Percentiles rank a stretch among this genome's conserved stretches.
phyloP scores from a whole-genome alignment of 208 protist species.

The Leishmania mexicana region DNA sequence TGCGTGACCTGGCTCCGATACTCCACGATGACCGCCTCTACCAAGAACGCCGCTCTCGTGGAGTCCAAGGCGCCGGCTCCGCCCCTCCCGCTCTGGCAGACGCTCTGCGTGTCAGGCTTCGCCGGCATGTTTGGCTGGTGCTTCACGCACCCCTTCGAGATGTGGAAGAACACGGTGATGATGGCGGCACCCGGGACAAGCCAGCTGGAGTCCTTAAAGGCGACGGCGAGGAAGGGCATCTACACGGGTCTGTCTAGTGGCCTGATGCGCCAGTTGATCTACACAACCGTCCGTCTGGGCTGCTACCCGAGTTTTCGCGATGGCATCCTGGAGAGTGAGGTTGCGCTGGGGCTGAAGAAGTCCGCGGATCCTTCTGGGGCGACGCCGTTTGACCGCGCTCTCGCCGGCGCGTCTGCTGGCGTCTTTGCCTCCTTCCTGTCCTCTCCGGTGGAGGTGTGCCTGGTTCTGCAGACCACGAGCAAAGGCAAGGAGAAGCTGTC shows the following conservation, averaged over 20 bases:
- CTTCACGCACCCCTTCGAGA: slow-evolving; percentile 93
- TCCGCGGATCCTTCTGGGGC: slow-evolving; percentile 55
- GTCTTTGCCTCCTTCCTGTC: slow-evolving; percentile 85
- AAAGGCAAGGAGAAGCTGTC: slow-evolving; percentile 64
- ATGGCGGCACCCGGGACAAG: slow-evolving; percentile 57
- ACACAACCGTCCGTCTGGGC: slow-evolving; percentile 86
- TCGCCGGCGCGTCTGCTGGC: slow-evolving; percentile 79
- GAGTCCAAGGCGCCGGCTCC: slow-evolving; percentile 16
- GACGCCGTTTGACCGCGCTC: slow-evolving; percentile 68
- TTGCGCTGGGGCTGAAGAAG: slow-evolving; percentile 35
- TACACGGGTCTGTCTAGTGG: slow-evolving; percentile 87
- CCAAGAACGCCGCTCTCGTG: background rate
- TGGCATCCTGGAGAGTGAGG: slow-evolving; percentile 58
- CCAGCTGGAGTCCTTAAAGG: slow-evolving; percentile 47
- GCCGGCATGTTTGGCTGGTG: slow-evolving; percentile 90
- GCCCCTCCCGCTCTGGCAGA: slow-evolving; percentile 53
- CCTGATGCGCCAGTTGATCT: slow-evolving; percentile 90
- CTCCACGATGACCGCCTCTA: background rate
- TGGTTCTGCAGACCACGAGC: slow-evolving; percentile 91
- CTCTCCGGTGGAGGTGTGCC: slow-evolving; percentile 89
- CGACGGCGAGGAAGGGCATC: slow-evolving; percentile 62
- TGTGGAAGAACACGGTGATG: slow-evolving; percentile 94
- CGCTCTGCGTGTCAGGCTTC: slow-evolving; percentile 73
- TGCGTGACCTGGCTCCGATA: background rate
- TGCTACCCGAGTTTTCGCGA: slow-evolving; percentile 92